phyloP scores from a whole-genome alignment of 139 green algal genomes.

The Choricystis sp. region DNA sequence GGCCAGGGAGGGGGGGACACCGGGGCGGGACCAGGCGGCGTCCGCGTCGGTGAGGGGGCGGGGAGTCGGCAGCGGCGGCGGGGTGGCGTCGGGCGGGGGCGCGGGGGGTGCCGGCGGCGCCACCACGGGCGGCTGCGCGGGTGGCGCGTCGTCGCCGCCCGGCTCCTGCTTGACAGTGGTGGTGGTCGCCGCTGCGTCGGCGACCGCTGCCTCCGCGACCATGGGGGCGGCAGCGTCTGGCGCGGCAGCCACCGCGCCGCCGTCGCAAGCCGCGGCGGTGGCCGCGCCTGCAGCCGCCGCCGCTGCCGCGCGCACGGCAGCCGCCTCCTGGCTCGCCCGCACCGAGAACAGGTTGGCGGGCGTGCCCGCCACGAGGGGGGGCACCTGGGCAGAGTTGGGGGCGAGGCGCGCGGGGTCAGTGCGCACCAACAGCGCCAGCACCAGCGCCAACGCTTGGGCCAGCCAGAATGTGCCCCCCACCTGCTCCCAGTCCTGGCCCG shows the following conservation, averaged over 20 bases:
- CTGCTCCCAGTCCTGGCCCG: conserved; percentile 80
- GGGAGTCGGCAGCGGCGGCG: not conserved
- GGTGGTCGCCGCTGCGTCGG: no score
- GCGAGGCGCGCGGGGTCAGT: not conserved
- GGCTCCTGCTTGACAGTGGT: conserved; percentile 2
- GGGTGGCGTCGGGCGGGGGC: not conserved
- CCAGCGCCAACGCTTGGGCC: conserved; percentile 44
- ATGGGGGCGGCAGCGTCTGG: not conserved
- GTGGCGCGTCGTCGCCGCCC: not conserved
- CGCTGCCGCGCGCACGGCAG: conserved; percentile 1
- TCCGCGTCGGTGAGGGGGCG: not conserved
- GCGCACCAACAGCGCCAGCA: not conserved
- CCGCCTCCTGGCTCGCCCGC: not conserved
- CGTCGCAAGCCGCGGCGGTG: not conserved
- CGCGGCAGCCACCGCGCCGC: no score
- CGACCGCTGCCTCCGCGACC: no score
- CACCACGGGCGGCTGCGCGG: not conserved
- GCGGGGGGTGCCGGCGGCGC: not conserved
- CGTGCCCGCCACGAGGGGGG: not conserved
- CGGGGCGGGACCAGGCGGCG: not conserved
- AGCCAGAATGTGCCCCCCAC: conserved; percentile 84
- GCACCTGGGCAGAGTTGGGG: not conserved
- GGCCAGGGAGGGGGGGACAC: not conserved
- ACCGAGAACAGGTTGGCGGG: not conserved
- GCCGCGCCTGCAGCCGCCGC: not conserved